These are phyloP conservation scores for Penicillium atrosanguineum DNA, from an alignment of 495 filamentous ascomycete species.

Conservation along the genomic window DNA sequence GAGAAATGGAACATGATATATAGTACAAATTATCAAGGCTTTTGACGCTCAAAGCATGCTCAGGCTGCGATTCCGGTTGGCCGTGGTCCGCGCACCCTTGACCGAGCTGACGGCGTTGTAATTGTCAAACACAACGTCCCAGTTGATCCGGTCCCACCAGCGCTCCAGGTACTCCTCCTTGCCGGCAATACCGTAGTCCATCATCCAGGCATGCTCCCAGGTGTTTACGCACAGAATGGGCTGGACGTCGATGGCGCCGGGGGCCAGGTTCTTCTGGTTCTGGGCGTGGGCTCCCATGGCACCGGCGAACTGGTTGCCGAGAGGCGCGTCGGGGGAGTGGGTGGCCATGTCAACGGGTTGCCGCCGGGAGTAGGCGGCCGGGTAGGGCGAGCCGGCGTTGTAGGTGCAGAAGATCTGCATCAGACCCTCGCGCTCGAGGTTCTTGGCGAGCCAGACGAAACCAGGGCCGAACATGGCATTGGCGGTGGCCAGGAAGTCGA, in stretches of 20 bases:
- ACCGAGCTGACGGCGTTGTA: conserved; percentile 36
- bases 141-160: conserved; percentile 90
- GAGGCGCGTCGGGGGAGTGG: conserved; percentile 35
- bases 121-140: conserved; percentile 64
- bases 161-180: conserved; percentile 72
- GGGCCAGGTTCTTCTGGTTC: conserved; percentile 50
- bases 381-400: conserved; percentile 84
- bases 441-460: conserved; percentile 89
- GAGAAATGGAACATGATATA: conserved; percentile 26
- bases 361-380: conserved; percentile 75
- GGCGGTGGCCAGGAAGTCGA: conserved; percentile 78
- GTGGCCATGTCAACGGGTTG: conserved; percentile 84
- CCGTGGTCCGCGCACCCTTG: conserved; percentile 17
- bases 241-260: conserved; percentile 66
- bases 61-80: conserved; percentile 28
- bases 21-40: conserved; percentile 33
- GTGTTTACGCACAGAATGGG: conserved; percentile 90
- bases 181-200: conserved; percentile 76
- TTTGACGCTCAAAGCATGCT: conserved; percentile 27
- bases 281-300: conserved; percentile 47
- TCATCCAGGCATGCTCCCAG: conserved; percentile 93
- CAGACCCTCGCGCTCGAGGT: conserved; percentile 43
- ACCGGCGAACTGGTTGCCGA: conserved; percentile 47
- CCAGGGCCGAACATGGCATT: conserved; percentile 93
- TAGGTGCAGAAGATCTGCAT: conserved; percentile 85